Evolutionary conservation across 1,284 basidiomycete species (phyloP).

Genomic region (Ustilago shanxiensis): DNA sequence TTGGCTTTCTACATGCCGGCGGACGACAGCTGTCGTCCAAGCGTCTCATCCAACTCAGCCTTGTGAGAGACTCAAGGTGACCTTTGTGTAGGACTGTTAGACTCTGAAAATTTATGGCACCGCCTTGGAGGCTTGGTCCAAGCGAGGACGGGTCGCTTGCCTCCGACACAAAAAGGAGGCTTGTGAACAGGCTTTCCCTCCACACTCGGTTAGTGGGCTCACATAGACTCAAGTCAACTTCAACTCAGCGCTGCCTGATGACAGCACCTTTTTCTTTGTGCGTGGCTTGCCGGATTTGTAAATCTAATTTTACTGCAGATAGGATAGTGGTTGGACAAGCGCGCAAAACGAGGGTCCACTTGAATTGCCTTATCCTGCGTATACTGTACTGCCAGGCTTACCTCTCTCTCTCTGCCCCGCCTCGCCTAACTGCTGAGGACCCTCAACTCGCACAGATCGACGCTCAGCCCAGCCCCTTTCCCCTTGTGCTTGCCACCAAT

Average conservation of each 20-base stretch:
- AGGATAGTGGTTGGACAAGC: constrained; percentile 6
- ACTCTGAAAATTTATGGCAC: neutral
- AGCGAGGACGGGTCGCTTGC: constrained; percentile 22
- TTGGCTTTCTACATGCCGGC: neutral
- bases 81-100: neutral
- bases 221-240: neutral
- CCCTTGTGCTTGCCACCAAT: constrained; percentile 1
- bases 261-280: constrained; percentile 27
- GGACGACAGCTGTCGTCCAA: neutral
- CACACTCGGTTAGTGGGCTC: constrained; percentile 6
- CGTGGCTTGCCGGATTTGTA: constrained; percentile 27
- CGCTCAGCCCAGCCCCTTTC: constrained; percentile 25
- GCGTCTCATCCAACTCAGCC: neutral
- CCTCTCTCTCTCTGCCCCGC: neutral
- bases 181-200: constrained; percentile 12
- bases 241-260: constrained; percentile 28
- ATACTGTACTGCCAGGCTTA: constrained; percentile 1
- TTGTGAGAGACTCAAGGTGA: too few species aligned
- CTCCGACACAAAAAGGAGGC: constrained; percentile 16
- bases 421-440: constrained; percentile 11
- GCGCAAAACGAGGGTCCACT: constrained; percentile 22
- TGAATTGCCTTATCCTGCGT: neutral
- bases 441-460: constrained; percentile 32
- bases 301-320: neutral
- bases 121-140: neutral